phyloP scores from a whole-genome alignment of 2,329 filamentous ascomycete species.

The Verticillium tricorpus region DNA sequence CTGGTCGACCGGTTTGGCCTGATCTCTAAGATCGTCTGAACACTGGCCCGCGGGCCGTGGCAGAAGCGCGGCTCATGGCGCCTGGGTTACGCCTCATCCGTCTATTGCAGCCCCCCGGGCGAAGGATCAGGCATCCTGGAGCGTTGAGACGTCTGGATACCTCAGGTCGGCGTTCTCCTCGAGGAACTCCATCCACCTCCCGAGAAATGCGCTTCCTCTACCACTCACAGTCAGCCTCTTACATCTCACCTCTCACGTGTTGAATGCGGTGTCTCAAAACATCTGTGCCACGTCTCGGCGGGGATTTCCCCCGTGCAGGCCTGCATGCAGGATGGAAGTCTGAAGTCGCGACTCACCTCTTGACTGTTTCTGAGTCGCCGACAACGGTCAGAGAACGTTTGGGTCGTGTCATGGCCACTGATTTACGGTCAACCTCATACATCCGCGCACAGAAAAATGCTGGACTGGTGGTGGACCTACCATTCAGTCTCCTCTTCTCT shows the following conservation, averaged over 20 bases:
- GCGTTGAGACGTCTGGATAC: conserved; percentile 65
- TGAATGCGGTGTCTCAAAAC: conserved; percentile 7
- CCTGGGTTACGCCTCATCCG: conserved; percentile 1
- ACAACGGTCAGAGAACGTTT: conserved; percentile 86
- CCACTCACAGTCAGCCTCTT: neutral
- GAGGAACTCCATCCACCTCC: conserved; percentile 84
- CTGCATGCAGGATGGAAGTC: neutral
- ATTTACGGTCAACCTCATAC: conserved; percentile 35
- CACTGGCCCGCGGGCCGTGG: conserved; percentile 3
- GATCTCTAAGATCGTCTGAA: conserved; percentile 8
- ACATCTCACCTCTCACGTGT: neutral
- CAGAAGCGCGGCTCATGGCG: conserved; percentile 7
- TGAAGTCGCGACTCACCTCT: conserved; percentile 61
- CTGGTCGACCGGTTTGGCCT: conserved; percentile 4
- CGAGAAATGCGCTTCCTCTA: conserved; percentile 81
- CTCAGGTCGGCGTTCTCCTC: conserved; percentile 87
- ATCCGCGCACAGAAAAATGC: neutral
- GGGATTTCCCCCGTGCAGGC: conserved; percentile 7
- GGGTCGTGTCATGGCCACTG: conserved; percentile 97
- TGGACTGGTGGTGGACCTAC: conserved; percentile 44
- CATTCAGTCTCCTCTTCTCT: conserved; percentile 88
- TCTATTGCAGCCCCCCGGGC: conserved; percentile 1
- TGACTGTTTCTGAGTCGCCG: conserved; percentile 90
- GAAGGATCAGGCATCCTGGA: conserved; percentile 17
- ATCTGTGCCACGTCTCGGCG: conserved; percentile 4